A percentile compares a stretch with the other conserved stretches of the same genome.
Conservation (phyloP, 2,329 filamentous ascomycete genomes). For the Fusarium pseudoanthophilum region DNA sequence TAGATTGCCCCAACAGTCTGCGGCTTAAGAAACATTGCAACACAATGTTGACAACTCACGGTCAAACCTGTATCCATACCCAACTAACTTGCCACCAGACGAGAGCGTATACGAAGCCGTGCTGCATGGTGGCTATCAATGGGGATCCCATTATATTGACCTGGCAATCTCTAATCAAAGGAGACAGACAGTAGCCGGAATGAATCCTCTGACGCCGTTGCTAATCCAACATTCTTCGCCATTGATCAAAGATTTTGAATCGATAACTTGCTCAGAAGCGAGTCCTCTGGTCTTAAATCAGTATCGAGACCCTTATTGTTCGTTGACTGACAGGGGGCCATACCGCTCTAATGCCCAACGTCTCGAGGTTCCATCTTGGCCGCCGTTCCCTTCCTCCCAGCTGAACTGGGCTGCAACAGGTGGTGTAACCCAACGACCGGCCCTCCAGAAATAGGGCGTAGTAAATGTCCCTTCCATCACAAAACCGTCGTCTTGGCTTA, state of each 20-base stretch:
- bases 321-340: slow-evolving; percentile 31
- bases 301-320: neutral
- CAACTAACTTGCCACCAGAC: slow-evolving; percentile 10
- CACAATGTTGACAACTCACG: slow-evolving; percentile 3
- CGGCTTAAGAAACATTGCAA: neutral
- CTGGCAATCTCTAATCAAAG: neutral
- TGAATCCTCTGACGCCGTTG: slow-evolving; percentile 86
- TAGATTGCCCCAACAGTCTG: neutral
- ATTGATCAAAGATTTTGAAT: slow-evolving; percentile 68
- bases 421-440: slow-evolving; percentile 83
- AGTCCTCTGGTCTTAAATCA: slow-evolving; percentile 57
- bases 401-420: slow-evolving; percentile 60
- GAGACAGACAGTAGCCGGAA: slow-evolving; percentile 58
- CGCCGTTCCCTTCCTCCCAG: slow-evolving; percentile 68
- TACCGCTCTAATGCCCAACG: slow-evolving; percentile 82
- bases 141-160: neutral
- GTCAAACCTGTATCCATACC: slow-evolving; percentile 8
- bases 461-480: slow-evolving; percentile 89
- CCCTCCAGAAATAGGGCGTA: slow-evolving; percentile 82
- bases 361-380: slow-evolving; percentile 84
- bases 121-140: neutral
- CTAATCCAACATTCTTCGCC: slow-evolving; percentile 89
- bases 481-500: slow-evolving; percentile 67
- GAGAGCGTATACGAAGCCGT: neutral
- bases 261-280: slow-evolving; percentile 72